Conservation (phyloP, 176 grass and related monocot genomes). For the Thinopyrum elongatum region DNA sequence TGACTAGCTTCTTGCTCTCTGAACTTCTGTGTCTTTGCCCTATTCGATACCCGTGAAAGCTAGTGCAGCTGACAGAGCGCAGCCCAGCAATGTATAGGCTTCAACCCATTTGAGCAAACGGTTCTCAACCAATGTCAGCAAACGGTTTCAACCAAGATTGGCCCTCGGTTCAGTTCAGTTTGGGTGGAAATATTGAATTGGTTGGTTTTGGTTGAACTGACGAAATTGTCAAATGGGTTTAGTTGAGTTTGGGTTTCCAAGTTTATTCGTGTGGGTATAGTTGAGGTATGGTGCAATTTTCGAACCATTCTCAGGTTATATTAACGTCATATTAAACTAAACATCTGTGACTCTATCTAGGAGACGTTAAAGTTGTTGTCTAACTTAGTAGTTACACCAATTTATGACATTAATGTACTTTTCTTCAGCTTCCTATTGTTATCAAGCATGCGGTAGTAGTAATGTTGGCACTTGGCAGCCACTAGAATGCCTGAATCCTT, state of each 20-base stretch:
- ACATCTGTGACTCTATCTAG: conserved; percentile 3
- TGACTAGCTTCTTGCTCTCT: too few species aligned
- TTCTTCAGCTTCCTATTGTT: neutral
- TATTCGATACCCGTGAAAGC: neutral
- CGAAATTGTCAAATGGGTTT: neutral
- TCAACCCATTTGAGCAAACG: neutral
- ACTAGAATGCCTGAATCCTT: neutral
- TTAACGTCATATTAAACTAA: neutral
- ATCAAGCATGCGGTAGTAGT: neutral
- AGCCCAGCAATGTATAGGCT: neutral
- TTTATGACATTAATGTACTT: conserved; percentile 1
- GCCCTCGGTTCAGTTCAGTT: neutral
- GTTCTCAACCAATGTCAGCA: neutral
- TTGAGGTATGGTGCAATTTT: neutral
- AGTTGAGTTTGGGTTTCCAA: neutral
- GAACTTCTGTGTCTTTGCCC: neutral
- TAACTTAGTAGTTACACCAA: neutral
- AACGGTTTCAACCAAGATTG: neutral
- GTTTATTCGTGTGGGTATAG: neutral
- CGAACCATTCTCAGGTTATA: neutral
- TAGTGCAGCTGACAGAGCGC: neutral
- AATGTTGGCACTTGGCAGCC: neutral
- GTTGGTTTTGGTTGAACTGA: neutral
- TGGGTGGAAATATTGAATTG: neutral
- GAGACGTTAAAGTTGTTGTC: neutral